phyloP scores from a whole-genome alignment of 2,329 filamentous ascomycete genomes.

The Pseudocercospora macadamiae region DNA sequence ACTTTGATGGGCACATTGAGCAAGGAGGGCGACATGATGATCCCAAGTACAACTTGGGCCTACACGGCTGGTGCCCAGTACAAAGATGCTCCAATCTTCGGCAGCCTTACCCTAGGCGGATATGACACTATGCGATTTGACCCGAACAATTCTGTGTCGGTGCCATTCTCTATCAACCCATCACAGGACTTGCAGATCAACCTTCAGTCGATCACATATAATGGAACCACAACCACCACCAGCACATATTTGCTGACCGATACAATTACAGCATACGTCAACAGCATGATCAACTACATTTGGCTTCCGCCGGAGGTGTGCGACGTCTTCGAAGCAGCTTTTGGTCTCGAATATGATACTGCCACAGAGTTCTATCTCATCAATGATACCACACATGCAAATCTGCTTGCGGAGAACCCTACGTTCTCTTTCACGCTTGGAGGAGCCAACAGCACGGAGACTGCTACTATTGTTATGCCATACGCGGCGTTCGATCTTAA shows the following conservation, averaged over 20 bases:
- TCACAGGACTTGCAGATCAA: conserved; percentile 31
- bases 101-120: conserved; percentile 44
- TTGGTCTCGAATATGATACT: conserved; percentile 44
- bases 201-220: conserved; percentile 30
- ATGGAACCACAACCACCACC: conserved; percentile 17
- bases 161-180: conserved; percentile 35
- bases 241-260: conserved; percentile 29
- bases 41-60: conserved; percentile 22
- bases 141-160: conserved; percentile 30
- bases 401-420: conserved; percentile 39
- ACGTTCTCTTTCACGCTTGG: conserved; percentile 41
- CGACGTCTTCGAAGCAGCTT: conserved; percentile 43
- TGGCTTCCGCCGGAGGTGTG: conserved; percentile 47
- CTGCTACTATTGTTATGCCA: conserved; percentile 29
- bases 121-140: conserved; percentile 46
- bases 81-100: conserved; percentile 28
- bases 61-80: conserved; percentile 37
- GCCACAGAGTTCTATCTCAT: conserved; percentile 44
- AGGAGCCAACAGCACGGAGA: conserved; percentile 6
- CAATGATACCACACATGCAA: conserved; percentile 43
- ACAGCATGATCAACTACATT: conserved; percentile 46
- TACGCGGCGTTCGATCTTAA: conserved; percentile 38
- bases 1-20: conserved; percentile 29
- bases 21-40: conserved; percentile 1
- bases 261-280: conserved; percentile 36